phyloP scores from a whole-genome alignment of 768 basidiomycete genomes.

The Grammothele lineata region DNA sequence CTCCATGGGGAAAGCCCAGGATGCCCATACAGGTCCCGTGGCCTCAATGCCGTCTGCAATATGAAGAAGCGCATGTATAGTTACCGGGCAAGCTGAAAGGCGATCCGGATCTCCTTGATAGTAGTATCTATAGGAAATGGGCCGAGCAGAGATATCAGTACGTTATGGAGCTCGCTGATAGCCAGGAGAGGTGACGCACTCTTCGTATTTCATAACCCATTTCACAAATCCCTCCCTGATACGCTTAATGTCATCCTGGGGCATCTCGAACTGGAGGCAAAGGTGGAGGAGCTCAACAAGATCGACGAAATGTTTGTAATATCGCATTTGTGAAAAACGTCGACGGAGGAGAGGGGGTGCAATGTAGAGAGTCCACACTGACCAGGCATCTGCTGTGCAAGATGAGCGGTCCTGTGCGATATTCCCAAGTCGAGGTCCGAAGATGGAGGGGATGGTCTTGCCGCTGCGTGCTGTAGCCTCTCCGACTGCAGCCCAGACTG shows the following conservation, averaged over 20 bases:
- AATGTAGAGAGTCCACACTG: slow-evolving; percentile 35
- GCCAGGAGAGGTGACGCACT: too few species aligned
- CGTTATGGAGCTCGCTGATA: too few species aligned
- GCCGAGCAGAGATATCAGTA: too few species aligned
- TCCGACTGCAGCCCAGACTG: slow-evolving; percentile 38
- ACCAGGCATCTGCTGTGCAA: slow-evolving; percentile 34
- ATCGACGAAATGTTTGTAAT: slow-evolving; percentile 37
- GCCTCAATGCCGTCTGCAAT: slow-evolving; percentile 20
- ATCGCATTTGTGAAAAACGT: slow-evolving; percentile 26
- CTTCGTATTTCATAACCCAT: slow-evolving; percentile 36
- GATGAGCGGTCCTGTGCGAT: slow-evolving; percentile 19
- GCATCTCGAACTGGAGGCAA: slow-evolving; percentile 33
- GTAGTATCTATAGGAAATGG: too few species aligned
- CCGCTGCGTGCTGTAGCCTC: slow-evolving; percentile 23
- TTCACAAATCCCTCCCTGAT: slow-evolving; percentile 26
- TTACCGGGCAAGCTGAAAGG: slow-evolving; percentile 25
- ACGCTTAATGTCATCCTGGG: slow-evolving; percentile 20
- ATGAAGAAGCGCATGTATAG: slow-evolving; percentile 28
- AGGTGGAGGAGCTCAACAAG: slow-evolving; percentile 33
- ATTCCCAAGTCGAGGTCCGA: slow-evolving; percentile 29
- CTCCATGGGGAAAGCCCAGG: slow-evolving; percentile 27
- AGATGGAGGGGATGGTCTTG: slow-evolving; percentile 34
- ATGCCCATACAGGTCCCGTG: slow-evolving; percentile 20
- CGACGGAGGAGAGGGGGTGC: slow-evolving; percentile 33
- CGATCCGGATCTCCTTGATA: slow-evolving; percentile 21